Percentiles rank a stretch among this genome's conserved stretches.
These are phyloP conservation scores for Trichothecium roseum DNA, from an alignment of 2,329 filamentous ascomycete genomes.

Conservation along the genomic window DNA sequence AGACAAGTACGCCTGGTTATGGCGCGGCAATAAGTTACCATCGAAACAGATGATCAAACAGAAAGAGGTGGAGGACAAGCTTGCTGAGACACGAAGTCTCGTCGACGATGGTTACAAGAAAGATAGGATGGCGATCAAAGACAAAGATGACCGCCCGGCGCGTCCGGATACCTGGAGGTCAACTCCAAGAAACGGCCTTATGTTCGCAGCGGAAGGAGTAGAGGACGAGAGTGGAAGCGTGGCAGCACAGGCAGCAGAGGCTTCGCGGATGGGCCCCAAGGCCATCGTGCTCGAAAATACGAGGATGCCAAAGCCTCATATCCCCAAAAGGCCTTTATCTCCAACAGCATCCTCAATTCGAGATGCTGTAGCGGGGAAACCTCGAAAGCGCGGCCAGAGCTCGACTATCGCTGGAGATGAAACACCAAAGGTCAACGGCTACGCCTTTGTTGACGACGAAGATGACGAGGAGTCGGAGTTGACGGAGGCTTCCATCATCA, in stretches of 20 bases:
- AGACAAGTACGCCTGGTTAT: conserved; percentile 83
- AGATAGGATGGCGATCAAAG: conserved; percentile 52
- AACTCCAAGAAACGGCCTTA: conserved; percentile 69
- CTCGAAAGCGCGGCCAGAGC: conserved; percentile 52
- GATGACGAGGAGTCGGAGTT: conserved; percentile 35
- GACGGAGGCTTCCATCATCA: conserved; percentile 29
- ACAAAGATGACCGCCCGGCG: conserved; percentile 62
- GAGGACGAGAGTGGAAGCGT: conserved; percentile 51
- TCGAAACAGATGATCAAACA: conserved; percentile 68
- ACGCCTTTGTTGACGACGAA: conserved; percentile 85
- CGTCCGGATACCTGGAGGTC: conserved; percentile 67
- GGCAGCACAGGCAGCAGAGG: conserved; percentile 56
- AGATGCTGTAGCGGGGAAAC: conserved; percentile 70
- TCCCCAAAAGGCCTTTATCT: conserved; percentile 48
- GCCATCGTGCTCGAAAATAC: conserved; percentile 77
- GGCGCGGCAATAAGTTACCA: conserved; percentile 75
- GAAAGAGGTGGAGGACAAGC: conserved; percentile 47
- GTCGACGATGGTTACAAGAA: conserved; percentile 45
- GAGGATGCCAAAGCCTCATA: conserved; percentile 49
- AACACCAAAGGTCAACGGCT: conserved; percentile 86
- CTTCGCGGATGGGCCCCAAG: conserved; percentile 67
- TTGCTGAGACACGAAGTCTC: conserved; percentile 35
- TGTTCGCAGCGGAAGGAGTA: conserved; percentile 67
- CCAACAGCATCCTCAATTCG: conserved; percentile 77
- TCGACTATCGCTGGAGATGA: conserved; percentile 51